Conservation (phyloP, 2,329 filamentous ascomycete species). For the Cladosporium phlei region DNA sequence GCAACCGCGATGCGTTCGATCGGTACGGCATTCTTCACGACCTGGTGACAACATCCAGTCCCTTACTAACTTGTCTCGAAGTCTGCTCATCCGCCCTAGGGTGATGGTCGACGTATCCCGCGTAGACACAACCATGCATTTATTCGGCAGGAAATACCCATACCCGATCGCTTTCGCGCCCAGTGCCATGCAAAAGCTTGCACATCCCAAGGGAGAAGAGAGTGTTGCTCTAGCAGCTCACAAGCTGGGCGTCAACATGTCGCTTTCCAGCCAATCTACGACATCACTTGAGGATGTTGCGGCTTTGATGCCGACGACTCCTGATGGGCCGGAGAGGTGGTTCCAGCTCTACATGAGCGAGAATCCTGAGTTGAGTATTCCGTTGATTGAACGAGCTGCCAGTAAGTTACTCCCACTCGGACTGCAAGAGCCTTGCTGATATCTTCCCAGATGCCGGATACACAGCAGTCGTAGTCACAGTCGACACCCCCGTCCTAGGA, state of each 20-base stretch:
- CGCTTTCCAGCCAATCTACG: conserved; percentile 36
- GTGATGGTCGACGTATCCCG: conserved; percentile 22
- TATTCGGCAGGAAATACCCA: conserved; percentile 17
- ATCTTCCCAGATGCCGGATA: background rate
- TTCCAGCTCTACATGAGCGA: conserved; percentile 52
- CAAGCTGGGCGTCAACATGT: conserved; percentile 24
- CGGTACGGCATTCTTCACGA: background rate
- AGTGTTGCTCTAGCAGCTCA: conserved; percentile 26
- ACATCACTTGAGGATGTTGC: conserved; percentile 49
- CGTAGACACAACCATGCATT: conserved; percentile 20
- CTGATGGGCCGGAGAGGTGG: conserved; percentile 2
- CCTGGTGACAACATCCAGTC: background rate
- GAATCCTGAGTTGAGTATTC: conserved; percentile 47
- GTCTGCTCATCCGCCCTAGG: conserved; percentile 19
- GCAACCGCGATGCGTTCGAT: conserved; percentile 1
- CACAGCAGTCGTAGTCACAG: conserved; percentile 5
- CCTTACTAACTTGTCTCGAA: background rate
- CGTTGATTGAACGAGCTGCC: conserved; percentile 24
- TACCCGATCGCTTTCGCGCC: conserved; percentile 31
- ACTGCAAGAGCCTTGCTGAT: too few relatives aligned
- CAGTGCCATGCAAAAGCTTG: conserved; percentile 29
- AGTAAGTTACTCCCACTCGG: background rate
- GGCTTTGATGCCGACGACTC: conserved; percentile 40
- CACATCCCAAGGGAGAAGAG: conserved; percentile 26
- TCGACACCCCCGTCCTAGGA: conserved; percentile 21